Evolutionary conservation across 2,329 filamentous ascomycete genomes (phyloP).

Genomic region (Monilinia laxa): DNA sequence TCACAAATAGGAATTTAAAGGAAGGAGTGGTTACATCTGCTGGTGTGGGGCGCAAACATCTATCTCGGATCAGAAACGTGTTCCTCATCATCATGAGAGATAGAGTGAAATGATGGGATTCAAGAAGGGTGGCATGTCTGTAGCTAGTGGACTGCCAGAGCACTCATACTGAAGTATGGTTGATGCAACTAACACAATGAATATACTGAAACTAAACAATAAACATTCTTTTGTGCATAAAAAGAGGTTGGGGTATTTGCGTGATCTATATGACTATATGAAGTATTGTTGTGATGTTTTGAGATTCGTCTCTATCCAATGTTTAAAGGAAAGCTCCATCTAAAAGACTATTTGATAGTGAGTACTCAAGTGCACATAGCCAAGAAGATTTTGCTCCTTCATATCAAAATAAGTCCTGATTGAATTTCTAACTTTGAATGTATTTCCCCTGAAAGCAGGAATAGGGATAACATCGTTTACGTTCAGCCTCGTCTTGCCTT

Average conservation of each 20-base stretch:
- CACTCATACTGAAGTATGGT: constrained; percentile 24
- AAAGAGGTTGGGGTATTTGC: not conserved
- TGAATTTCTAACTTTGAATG: too few relatives aligned
- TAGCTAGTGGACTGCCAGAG: constrained; percentile 21
- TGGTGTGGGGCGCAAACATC: constrained; percentile 20
- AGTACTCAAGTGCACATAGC: too few relatives aligned
- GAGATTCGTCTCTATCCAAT: not conserved
- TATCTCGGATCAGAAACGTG: constrained; percentile 11
- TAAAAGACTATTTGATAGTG: too few relatives aligned
- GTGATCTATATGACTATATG: too few relatives aligned
- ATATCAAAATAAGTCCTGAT: too few relatives aligned
- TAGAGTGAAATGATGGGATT: not conserved
- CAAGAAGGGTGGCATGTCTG: constrained; percentile 21
- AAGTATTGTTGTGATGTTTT: not conserved
- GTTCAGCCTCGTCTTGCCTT: not conserved
- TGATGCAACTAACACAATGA: constrained; percentile 27
- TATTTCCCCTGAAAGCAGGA: too few relatives aligned
- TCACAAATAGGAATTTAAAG: constrained; percentile 17
- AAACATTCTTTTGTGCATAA: constrained; percentile 21
- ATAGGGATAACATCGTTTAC: too few relatives aligned
- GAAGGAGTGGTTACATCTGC: constrained; percentile 21
- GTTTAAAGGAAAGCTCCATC: too few relatives aligned
- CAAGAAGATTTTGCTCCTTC: too few relatives aligned
- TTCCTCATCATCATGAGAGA: constrained; percentile 15
- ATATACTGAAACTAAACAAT: constrained; percentile 24